Base-by-base conservation (phyloP, 73 alveolate genomes). In the Tetrahymena thermophila region DNA sequence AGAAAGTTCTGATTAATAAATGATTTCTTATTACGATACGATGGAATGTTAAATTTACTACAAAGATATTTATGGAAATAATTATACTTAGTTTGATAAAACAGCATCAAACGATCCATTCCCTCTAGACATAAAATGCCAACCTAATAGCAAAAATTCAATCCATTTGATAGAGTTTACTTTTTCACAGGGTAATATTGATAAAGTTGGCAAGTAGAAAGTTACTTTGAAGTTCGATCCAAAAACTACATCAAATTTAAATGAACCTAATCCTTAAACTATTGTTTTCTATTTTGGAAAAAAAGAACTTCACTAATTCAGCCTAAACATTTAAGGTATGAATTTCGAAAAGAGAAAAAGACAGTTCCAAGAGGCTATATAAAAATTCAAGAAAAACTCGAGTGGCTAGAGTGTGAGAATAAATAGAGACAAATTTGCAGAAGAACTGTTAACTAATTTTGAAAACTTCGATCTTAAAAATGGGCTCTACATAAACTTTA, bases 371-470 rank as follows among this genome's bases (percentile, higher is more conserved):
- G 34, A 37, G 4, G 95, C 84, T 43, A 35, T 95, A 34, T 35
- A 50, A 15, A 57, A 95, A 93, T 71, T 4, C 40, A 85, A 94
- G 42, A 71, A 85, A 15, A 50, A 95, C 17, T 0, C 35, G 14
- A 35, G 50, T 21, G 85, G 58, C 0, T 34, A 95, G 43, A 37
- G 43, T 2, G 71, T 95, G 17, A 38, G 10, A 8, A 50, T 95
- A 28, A 85, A 94, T 56, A 95, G 97, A 95, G 43, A 56, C 40
- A 85, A 85, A 55, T 95, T 95, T 85, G 93, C 94, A n/a, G 85
- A 95, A n/a, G 97, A 95, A 40, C 89, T 71, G 13, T 89, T 95
- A 35, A 42, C 84, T 19, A 57, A 95, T 14, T 89, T 95, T 55
- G 94, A 43, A 35, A 94, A 89, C 28, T 85, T 25, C 34, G 85